Conservation (phyloP, 192 early-diverging fungal species). For the Rhizoclosmatium globosum region DNA sequence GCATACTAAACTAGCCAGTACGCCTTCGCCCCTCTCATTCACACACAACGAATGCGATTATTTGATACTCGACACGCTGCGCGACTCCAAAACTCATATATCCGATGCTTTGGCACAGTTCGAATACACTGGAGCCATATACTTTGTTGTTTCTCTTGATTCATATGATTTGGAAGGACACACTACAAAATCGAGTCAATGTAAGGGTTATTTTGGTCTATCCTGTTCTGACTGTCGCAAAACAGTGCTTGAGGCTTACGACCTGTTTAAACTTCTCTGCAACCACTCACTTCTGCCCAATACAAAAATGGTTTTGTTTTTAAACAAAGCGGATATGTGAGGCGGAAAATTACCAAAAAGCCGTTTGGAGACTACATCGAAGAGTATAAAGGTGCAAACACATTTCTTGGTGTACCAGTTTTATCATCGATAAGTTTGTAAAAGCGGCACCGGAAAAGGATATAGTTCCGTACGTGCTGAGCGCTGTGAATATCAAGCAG, state of each 20-base stretch:
- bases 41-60: no score
- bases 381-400: slow-evolving; percentile 68
- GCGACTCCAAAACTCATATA: no score
- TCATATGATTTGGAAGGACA: background rate
- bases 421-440: no score
- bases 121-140: background rate
- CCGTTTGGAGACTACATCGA: slow-evolving; percentile 86
- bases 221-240: background rate
- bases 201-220: no score
- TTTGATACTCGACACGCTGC: no score
- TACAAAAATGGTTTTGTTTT: slow-evolving; percentile 90
- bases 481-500: no score
- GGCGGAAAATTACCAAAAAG: slow-evolving; percentile 74
- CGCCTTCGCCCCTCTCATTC: no score
- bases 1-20: no score
- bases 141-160: background rate
- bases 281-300: slow-evolving; percentile 92
- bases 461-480: no score
- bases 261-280: slow-evolving; percentile 88
- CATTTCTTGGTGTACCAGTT: background rate
- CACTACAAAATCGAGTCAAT: no score
- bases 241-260: slow-evolving; percentile 85
- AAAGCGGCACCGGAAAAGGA: no score
- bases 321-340: slow-evolving; percentile 94
- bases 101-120: background rate